phyloP scores from a whole-genome alignment of 441 rosid species.

The Pelargonium myrrhifolium region DNA sequence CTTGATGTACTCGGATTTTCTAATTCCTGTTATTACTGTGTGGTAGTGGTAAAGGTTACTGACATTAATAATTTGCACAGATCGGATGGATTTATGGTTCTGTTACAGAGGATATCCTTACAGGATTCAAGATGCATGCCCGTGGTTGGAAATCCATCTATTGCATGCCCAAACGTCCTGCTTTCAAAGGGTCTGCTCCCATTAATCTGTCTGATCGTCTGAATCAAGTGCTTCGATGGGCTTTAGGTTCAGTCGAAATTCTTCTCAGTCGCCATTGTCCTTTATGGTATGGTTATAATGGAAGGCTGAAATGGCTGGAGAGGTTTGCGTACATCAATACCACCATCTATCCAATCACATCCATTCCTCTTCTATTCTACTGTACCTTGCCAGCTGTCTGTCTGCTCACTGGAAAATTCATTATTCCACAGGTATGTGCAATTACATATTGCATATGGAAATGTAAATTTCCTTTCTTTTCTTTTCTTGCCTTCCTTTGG shows the following conservation, averaged over 20 bases:
- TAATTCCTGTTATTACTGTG: too few relatives aligned
- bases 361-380: slow-evolving; percentile 87
- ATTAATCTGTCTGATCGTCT: slow-evolving; percentile 96
- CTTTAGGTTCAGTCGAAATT: slow-evolving; percentile 94
- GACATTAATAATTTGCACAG: slow-evolving; percentile 26
- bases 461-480: too few relatives aligned
- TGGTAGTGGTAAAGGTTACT: too few relatives aligned
- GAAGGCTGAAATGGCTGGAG: slow-evolving; percentile 88
- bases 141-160: too few relatives aligned
- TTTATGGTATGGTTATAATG: slow-evolving; percentile 92
- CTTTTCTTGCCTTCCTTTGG: too few relatives aligned
- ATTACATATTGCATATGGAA: too few relatives aligned
- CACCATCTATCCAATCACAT: slow-evolving; percentile 83
- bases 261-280: slow-evolving; percentile 97
- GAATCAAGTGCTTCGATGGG: slow-evolving; percentile 99
- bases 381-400: slow-evolving; percentile 96
- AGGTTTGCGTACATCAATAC: slow-evolving; percentile 90
- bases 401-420: slow-evolving; percentile 87
- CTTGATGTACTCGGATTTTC: too few relatives aligned
- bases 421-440: slow-evolving; percentile 78
- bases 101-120: too few relatives aligned
- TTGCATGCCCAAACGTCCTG: too few relatives aligned
- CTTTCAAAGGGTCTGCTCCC: too few relatives aligned
- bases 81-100: too few relatives aligned
- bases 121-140: too few relatives aligned